These are phyloP conservation scores for Chlamydomonas schloesseri DNA, from an alignment of 139 green algal genomes.

Conservation along the genomic window DNA sequence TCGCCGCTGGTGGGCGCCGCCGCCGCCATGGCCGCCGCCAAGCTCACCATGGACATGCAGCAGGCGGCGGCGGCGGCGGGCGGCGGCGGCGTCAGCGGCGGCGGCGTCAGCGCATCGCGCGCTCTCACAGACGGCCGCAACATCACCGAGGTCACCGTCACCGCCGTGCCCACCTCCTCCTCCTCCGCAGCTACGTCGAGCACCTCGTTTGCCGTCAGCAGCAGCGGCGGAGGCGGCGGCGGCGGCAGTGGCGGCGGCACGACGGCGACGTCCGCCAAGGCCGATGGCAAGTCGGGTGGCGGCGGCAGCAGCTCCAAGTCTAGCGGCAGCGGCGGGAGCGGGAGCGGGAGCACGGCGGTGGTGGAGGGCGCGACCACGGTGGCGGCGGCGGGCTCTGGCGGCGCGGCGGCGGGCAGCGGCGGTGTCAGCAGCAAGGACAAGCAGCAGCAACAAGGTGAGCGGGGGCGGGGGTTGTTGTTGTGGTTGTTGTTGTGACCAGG, in stretches of 20 bases:
- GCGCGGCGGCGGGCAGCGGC: background rate
- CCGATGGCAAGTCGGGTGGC: background rate
- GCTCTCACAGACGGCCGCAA: slow-evolving; percentile 26
- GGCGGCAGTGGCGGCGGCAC: background rate
- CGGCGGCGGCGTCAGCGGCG: background rate
- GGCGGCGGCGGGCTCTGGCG: background rate
- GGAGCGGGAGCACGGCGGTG: background rate
- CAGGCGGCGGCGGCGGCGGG: slow-evolving; percentile 7
- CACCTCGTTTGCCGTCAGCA: too few species aligned
- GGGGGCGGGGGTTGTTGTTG: too few species aligned
- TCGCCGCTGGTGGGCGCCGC: slow-evolving; percentile 19
- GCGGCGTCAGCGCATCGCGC: background rate
- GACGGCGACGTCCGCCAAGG: slow-evolving; percentile 30
- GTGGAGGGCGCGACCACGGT: background rate
- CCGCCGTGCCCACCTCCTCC: slow-evolving; percentile 4
- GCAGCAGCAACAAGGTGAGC: too few species aligned
- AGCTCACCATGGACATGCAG: slow-evolving; percentile 30
- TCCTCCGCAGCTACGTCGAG: too few species aligned
- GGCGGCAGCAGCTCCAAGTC: background rate
- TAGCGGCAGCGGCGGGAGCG: background rate
- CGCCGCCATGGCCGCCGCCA: slow-evolving; percentile 26
- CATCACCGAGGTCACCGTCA: slow-evolving; percentile 28
- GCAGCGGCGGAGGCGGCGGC: background rate
- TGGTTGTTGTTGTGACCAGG: too few species aligned
- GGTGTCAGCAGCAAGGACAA: too few species aligned